phyloP scores from a whole-genome alignment of 2,329 filamentous ascomycete species.

The Penicillium hesseltinei region DNA sequence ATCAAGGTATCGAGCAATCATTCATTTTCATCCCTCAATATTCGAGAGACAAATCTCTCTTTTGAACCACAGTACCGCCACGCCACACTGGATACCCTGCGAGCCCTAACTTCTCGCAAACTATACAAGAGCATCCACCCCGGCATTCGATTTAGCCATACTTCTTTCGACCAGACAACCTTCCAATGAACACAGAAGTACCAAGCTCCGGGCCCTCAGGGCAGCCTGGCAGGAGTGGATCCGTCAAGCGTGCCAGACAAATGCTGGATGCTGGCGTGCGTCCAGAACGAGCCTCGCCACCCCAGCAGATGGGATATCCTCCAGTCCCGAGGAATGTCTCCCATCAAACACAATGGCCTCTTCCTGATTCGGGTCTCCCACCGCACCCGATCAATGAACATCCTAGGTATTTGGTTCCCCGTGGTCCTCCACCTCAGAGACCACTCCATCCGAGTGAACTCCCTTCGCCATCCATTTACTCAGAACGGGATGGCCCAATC shows the following conservation, averaged over 20 bases:
- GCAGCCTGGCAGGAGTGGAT: constrained; percentile 29
- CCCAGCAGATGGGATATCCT: constrained; percentile 7
- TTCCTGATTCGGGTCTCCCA: constrained; percentile 33
- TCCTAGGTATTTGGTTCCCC: constrained; percentile 26
- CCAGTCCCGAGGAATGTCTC: constrained; percentile 26
- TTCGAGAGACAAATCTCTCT: not conserved
- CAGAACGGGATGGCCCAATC: constrained; percentile 28
- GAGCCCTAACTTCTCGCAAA: constrained; percentile 3
- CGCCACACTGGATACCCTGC: constrained; percentile 11
- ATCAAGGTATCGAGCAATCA: constrained; percentile 15
- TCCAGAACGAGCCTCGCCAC: constrained; percentile 16
- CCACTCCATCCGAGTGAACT: constrained; percentile 41
- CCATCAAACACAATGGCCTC: constrained; percentile 48
- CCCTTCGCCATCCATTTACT: constrained; percentile 40
- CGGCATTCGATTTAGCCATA: not conserved
- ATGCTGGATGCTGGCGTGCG: constrained; percentile 34
- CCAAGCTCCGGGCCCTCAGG: constrained; percentile 12
- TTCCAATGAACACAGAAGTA: constrained; percentile 24
- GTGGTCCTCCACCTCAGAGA: constrained; percentile 42
- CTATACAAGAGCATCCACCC: not conserved
- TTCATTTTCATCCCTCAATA: not conserved
- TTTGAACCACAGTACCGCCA: not conserved
- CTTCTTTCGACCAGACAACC: not conserved
- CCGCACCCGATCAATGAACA: constrained; percentile 27
- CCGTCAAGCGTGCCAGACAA: constrained; percentile 38